Evolutionary conservation across 768 basidiomycete species (phyloP).

Genomic region (Harrya chromipes): DNA sequence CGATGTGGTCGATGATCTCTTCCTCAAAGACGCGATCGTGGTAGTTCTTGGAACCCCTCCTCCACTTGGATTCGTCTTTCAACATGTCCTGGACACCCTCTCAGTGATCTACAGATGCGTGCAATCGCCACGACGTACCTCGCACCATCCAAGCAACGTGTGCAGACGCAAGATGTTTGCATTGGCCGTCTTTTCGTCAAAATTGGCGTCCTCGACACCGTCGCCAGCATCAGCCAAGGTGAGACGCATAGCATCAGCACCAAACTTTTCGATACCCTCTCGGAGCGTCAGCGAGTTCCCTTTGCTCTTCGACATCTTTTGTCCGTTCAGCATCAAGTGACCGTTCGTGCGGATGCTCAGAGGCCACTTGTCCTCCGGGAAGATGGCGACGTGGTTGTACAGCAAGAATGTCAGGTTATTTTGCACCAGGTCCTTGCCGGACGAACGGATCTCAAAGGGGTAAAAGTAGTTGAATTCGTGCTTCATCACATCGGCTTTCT

Average conservation of each 20-base stretch:
- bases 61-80: slow-evolving; percentile 64
- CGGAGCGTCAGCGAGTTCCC: slow-evolving; percentile 92
- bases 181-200: slow-evolving; percentile 97
- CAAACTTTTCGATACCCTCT: slow-evolving; percentile 91
- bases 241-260: slow-evolving; percentile 92
- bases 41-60: slow-evolving; percentile 70
- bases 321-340: slow-evolving; percentile 94
- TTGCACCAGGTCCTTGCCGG: slow-evolving; percentile 94
- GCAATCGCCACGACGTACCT: slow-evolving; percentile 48
- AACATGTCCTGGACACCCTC: slow-evolving; percentile 65
- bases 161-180: slow-evolving; percentile 92
- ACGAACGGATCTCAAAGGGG: slow-evolving; percentile 96
- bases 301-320: slow-evolving; percentile 98
- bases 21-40: slow-evolving; percentile 91
- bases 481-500: slow-evolving; percentile 81
- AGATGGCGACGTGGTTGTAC: slow-evolving; percentile 94
- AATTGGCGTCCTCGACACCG: slow-evolving; percentile 97
- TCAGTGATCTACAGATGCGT: neutral
- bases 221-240: slow-evolving; percentile 96
- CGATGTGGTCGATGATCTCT: slow-evolving; percentile 85
- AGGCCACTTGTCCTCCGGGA: slow-evolving; percentile 86
- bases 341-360: slow-evolving; percentile 92
- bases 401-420: slow-evolving; percentile 94
- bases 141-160: slow-evolving; percentile 89
- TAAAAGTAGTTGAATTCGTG: slow-evolving; percentile 97